Base-by-base conservation (phyloP, 2,329 filamentous ascomycete genomes). In the Pezizomycotina sp. region DNA sequence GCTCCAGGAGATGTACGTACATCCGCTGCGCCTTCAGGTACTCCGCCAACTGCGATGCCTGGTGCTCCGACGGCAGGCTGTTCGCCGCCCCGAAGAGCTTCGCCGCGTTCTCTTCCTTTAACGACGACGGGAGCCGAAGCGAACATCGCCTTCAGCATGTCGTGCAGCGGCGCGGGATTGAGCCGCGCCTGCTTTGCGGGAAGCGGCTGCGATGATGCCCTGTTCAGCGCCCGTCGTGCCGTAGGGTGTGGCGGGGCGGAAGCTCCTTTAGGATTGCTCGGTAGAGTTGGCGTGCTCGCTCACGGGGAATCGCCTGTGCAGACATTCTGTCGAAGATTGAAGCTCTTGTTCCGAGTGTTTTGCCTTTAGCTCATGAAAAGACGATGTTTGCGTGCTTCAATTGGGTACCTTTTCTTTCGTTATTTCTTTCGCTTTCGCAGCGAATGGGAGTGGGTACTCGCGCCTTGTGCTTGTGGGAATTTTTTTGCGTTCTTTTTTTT, bases 261-360 rank as follows among this genome's bases (percentile, higher is more conserved):
- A 93, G 73, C 62, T 93, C 83, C 57, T 86, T 82, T 37, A 95
- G 72, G 53, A 93, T 66, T 26, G 76, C 69, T 52, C 86, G 80
- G 67, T 95, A 95, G 54, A 92, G 67, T 15, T 29, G 27, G 27
- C 7, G 9, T 29, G 9, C 18, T 29, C 8, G 9, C 27, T 15
- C 10, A 16, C 10, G 9, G 9, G 27, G 4, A 5, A 12, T 26
- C 14, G 24, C 24, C 9, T 4, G 19, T 4, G 19, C 10, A 9
- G n/a, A 10, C 15, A 9, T 29, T n/a, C 14, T 29, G 19, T 15
- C 19, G 27, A 29, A 29, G 29, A 31, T 16, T 16, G 18, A 14
- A 31, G 29, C 29, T 31, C 23, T 21, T 31, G 29, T 21, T 21
- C 23, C 12, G 29, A 16, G 12, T 31, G 12, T 21, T 16, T 21